Evolutionary conservation across 352 stramenopile genomes (phyloP), one percentile per base, ranked within the genome.

Genomic region (Phytophthora litchii): DNA sequence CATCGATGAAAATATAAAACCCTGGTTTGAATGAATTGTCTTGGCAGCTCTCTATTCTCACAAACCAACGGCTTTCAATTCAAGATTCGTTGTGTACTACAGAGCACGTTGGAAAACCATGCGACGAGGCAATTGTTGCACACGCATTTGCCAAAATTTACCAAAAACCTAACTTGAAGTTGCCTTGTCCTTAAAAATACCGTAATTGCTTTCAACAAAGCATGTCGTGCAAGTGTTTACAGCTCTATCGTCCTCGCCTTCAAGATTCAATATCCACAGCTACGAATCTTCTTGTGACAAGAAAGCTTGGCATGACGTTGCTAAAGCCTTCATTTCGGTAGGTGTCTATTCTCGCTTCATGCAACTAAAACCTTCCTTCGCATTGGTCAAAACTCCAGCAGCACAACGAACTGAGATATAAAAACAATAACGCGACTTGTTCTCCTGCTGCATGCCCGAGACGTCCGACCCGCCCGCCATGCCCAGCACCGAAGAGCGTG

Each of bases 401-500:
- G 5, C 3, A 27, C 3, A 27, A 3, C 23, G 23, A 27, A 27
- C 23, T 27, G 3, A 27, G 23, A 27, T 27, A 45, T 31, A 47
- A 34, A 56, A 27, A 42, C 44, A 43, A 44, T 43, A 48, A 42
- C 1, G 3, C 8, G 17, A 27, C 11, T 41, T 19, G 14, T n/a
- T 13, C 21, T 46, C 16, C 31, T 4, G 3, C 46, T 64, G 46
- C 25, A 68, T 68, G 60, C 32, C 57, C 20, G 63, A 72, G 50
- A 56, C 49, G 14, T 41, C 63, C 41, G 57, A 51, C 3, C 43
- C 42, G 36, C 31, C 46, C 12, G 19, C 58, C 9, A 76, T 76
- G 62, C 31, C 56, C 14, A 60, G 47, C 42, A 54, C 52, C 48
- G 67, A 72, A 66, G 67, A 75, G 56, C 54, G 43, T 38, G 62